These are phyloP conservation scores for Fraxinus floribunda DNA, from an alignment of 305 asterid genomes.

Conservation along the genomic window DNA sequence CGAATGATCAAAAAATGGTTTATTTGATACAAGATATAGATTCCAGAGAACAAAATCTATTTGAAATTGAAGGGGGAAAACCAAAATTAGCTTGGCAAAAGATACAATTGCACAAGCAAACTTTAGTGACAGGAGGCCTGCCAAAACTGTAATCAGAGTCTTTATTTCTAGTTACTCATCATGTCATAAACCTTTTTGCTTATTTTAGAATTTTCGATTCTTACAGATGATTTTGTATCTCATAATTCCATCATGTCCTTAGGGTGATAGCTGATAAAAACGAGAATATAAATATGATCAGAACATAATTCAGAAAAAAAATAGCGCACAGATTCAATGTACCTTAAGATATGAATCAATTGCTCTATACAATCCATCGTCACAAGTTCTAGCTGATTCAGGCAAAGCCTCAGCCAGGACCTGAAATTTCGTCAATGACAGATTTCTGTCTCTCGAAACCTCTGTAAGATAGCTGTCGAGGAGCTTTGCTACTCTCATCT, in stretches of 20 bases:
- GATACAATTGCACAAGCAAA: neutral
- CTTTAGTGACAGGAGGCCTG: neutral
- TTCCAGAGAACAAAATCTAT: neutral
- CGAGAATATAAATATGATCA: neutral
- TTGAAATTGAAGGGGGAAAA: neutral
- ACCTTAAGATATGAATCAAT: constrained; percentile 94
- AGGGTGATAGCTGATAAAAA: neutral
- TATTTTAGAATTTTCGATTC: neutral
- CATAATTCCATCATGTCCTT: neutral
- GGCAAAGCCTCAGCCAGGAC: constrained; percentile 89
- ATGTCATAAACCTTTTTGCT: neutral
- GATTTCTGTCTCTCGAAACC: constrained; percentile 73
- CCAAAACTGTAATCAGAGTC: neutral
- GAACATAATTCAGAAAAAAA: neutral
- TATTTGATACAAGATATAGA: neutral
- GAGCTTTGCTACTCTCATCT: constrained; percentile 86
- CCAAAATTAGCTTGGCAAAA: neutral
- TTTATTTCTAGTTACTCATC: neutral
- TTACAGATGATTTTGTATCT: neutral
- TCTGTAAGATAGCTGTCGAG: constrained; percentile 84
- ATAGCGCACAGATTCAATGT: neutral
- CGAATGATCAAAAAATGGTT: neutral
- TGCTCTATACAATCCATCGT: constrained; percentile 83
- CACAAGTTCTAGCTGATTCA: constrained; percentile 82
- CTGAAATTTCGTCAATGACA: constrained; percentile 72